Percentiles rank a stretch among this genome's conserved stretches.
These are phyloP conservation scores for Exsudoporus frostii DNA, from an alignment of 768 basidiomycete species.

Conservation along the genomic window DNA sequence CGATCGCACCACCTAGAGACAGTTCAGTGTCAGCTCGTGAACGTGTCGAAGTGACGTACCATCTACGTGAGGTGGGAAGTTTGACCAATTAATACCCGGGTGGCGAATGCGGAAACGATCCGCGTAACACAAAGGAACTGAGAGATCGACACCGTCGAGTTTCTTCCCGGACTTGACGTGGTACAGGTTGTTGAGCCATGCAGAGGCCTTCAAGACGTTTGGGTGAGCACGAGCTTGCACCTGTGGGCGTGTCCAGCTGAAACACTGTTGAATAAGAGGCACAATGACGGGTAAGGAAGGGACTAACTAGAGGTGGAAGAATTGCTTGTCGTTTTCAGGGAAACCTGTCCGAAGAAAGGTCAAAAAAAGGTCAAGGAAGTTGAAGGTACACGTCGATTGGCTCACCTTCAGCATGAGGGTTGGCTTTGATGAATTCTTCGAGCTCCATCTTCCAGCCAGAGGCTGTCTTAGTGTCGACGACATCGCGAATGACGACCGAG, in stretches of 20 bases:
- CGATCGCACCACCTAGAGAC: constrained; percentile 59
- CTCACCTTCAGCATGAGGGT: constrained; percentile 52
- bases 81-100: constrained; percentile 55
- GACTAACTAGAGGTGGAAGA: constrained; percentile 69
- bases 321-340: constrained; percentile 61
- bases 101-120: constrained; percentile 74
- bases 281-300: not conserved
- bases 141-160: constrained; percentile 55
- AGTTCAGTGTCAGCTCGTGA: not conserved
- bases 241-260: constrained; percentile 51
- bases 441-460: constrained; percentile 55
- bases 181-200: constrained; percentile 67
- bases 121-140: constrained; percentile 63
- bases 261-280: not conserved
- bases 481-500: constrained; percentile 56
- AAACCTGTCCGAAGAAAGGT: constrained; percentile 35
- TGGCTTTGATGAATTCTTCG: constrained; percentile 52
- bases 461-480: constrained; percentile 57
- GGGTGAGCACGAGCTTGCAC: constrained; percentile 69
- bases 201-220: constrained; percentile 53
- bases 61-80: constrained; percentile 54
- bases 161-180: constrained; percentile 37
- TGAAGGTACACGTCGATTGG: not conserved
- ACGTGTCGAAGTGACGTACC: constrained; percentile 34
- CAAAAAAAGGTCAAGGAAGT: not conserved